A percentile compares a stretch with the other conserved stretches of the same genome.
phyloP scores from a whole-genome alignment of 1,284 basidiomycete species.

The Leucoagaricus sp. region DNA sequence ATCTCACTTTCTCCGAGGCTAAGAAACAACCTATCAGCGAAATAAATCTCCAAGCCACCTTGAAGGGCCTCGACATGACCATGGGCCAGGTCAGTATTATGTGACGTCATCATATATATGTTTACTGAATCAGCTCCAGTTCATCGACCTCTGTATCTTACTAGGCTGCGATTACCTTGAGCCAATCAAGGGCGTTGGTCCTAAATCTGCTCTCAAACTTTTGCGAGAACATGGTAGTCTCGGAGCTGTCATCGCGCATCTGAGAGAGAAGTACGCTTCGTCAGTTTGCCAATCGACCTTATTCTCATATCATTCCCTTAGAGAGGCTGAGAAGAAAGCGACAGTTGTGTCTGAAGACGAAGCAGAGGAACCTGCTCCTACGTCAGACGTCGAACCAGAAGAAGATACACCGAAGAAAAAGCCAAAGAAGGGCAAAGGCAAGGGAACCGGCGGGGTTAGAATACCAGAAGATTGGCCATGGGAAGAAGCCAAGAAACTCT shows the following conservation, averaged over 20 bases:
- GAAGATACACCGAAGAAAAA: conserved; percentile 25
- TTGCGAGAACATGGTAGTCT: conserved; percentile 86
- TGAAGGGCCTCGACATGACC: conserved; percentile 88
- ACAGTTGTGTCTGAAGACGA: conserved; percentile 32
- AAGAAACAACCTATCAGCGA: conserved; percentile 98
- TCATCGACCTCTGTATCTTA: conserved; percentile 96
- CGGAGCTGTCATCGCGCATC: conserved; percentile 79
- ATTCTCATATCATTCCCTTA: conserved; percentile 17
- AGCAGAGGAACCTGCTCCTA: conserved; percentile 35
- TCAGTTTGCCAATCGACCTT: neutral
- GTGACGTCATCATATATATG: neutral
- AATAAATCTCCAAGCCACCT: conserved; percentile 80
- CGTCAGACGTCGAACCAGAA: conserved; percentile 32
- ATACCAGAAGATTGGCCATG: conserved; percentile 97
- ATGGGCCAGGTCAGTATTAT: conserved; percentile 76
- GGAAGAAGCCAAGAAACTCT: conserved; percentile 92
- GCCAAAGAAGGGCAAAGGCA: conserved; percentile 47
- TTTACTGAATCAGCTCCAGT: conserved; percentile 47
- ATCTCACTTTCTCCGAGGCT: conserved; percentile 98
- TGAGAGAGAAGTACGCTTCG: conserved; percentile 79
- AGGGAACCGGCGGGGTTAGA: conserved; percentile 68
- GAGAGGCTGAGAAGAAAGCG: conserved; percentile 60
- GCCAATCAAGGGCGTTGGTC: conserved; percentile 93
- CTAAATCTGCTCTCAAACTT: conserved; percentile 94
- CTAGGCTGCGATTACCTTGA: conserved; percentile 99